phyloP scores from a whole-genome alignment of 208 protist species.

The Novymonas esmeraldas region DNA sequence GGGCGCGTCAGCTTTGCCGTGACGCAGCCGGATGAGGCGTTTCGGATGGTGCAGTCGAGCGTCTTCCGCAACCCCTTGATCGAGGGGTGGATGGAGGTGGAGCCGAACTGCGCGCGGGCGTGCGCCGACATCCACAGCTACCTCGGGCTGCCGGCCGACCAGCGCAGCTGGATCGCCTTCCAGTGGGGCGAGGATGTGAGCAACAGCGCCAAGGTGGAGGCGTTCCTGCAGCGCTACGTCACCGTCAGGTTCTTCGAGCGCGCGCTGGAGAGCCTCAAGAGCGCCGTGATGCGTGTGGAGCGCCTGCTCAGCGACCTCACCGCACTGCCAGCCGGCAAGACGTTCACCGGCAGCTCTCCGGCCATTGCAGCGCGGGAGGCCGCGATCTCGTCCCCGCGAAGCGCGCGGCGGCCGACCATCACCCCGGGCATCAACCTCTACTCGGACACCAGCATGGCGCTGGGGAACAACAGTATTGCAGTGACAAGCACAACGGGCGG shows the following conservation, averaged over 20 bases:
- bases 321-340: not conserved
- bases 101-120: conserved; percentile 45
- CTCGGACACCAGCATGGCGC: not conserved
- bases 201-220: conserved; percentile 59
- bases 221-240: conserved; percentile 70
- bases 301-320: conserved; percentile 18
- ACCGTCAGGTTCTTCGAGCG: conserved; percentile 54
- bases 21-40: conserved; percentile 56
- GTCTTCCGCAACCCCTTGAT: conserved; percentile 86
- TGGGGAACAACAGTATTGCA: not conserved
- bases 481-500: not conserved
- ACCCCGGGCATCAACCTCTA: not conserved
- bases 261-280: conserved; percentile 40
- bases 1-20: conserved; percentile 62
- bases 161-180: conserved; percentile 54
- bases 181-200: conserved; percentile 70
- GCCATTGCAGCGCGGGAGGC: not conserved
- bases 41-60: conserved; percentile 70
- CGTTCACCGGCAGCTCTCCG: not conserved
- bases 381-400: conserved; percentile 8
- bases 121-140: conserved; percentile 54
- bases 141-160: conserved; percentile 27
- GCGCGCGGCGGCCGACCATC: conserved; percentile 4
- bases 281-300: conserved; percentile 40
- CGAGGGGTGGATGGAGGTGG: conserved; percentile 80